Evolutionary conservation across 2,329 filamentous ascomycete species (phyloP).

Genomic region (Tetracladium maxilliforme): DNA sequence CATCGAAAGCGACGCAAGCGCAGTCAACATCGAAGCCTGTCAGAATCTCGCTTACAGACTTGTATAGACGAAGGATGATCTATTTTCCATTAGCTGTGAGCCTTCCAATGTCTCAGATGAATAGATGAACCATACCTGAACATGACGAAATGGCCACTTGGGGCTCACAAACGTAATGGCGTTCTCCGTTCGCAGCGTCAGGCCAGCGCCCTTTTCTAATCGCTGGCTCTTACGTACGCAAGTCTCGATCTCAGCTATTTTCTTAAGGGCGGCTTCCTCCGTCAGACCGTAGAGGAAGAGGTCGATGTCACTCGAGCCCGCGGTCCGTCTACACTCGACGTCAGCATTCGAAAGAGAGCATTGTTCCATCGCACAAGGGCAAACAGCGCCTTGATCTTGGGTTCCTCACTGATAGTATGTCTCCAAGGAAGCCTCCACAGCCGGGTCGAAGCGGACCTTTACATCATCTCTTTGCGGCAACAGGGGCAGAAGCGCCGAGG

Average conservation of each 20-base stretch:
- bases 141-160: constrained; percentile 69
- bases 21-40: constrained; percentile 84
- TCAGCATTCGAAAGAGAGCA: no score
- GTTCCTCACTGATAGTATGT: no score
- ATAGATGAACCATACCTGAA: constrained; percentile 30
- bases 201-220: constrained; percentile 50
- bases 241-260: constrained; percentile 70
- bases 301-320: constrained; percentile 79
- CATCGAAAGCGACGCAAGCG: constrained; percentile 68
- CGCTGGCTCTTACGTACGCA: constrained; percentile 64
- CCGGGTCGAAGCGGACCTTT: no score
- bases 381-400: no score
- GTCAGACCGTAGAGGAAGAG: constrained; percentile 71
- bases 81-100: no score
- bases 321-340: no score
- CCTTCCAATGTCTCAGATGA: no score
- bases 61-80: constrained; percentile 77
- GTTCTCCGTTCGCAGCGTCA: constrained; percentile 70
- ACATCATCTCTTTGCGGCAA: no score
- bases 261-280: constrained; percentile 64
- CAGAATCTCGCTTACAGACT: constrained; percentile 69
- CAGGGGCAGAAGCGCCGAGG: constrained; percentile 65
- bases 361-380: no score
- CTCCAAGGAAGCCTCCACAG: no score
- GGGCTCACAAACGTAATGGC: constrained; percentile 67